Conservation (phyloP, 805 yeast genomes). For the Schwanniomyces pseudopolymorphus region DNA sequence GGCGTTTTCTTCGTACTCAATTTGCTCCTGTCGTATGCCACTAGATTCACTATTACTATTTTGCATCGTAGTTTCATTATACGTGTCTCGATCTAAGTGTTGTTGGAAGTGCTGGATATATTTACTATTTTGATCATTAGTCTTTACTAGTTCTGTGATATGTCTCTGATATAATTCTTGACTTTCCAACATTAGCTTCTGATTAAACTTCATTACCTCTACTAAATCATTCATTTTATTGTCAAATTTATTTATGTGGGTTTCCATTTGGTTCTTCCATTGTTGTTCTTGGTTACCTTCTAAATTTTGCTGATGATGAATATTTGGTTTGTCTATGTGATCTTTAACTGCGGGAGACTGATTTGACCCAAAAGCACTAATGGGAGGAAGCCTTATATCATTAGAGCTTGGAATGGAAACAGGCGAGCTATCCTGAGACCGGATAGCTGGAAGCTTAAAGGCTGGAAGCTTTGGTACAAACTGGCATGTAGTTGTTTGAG, state of each 20-base stretch:
- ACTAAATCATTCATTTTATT: conserved; percentile 37
- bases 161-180: conserved; percentile 10
- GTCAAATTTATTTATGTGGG: conserved; percentile 35
- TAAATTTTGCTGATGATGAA: not conserved
- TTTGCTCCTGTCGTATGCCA: not conserved
- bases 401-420: not conserved
- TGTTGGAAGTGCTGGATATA: not conserved
- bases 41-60: not conserved
- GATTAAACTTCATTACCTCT: conserved; percentile 33
- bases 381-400: conserved; percentile 14
- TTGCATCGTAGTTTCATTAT: not conserved
- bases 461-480: conserved; percentile 56
- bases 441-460: conserved; percentile 26
- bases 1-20: too few species aligned
- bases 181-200: conserved; percentile 22
- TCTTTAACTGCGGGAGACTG: not conserved
- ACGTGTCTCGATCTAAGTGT: not conserved
- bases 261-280: conserved; percentile 38
- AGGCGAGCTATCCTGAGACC: not conserved
- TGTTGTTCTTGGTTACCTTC: conserved; percentile 12
- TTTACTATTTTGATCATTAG: not conserved
- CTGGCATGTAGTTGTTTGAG: conserved; percentile 48
- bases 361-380: conserved; percentile 5
- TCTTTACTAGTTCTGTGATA: not conserved
- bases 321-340: not conserved